Conservation (phyloP, 306 rosid species). For the Arachis stenosperma region DNA sequence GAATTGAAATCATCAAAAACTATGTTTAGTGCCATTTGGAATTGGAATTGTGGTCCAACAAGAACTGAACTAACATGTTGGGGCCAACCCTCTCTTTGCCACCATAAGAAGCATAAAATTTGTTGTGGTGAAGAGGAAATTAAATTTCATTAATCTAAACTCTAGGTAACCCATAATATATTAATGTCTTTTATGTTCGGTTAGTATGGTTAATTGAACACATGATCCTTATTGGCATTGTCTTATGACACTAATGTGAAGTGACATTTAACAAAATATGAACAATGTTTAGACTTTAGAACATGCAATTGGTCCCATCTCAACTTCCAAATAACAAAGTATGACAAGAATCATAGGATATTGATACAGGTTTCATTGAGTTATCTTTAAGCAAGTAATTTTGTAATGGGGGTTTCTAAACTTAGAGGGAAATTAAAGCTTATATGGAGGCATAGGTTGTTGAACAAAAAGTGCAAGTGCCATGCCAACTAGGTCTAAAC, state of each 20-base stretch:
- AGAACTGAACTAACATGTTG: slow-evolving; percentile 20
- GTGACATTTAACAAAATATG: slow-evolving; percentile 31
- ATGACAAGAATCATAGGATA: not conserved
- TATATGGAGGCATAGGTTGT: slow-evolving; percentile 30
- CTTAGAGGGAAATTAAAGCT: slow-evolving; percentile 19
- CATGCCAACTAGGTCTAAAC: slow-evolving; percentile 30
- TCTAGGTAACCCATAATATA: slow-evolving; percentile 3
- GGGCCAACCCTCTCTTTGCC: slow-evolving; percentile 17
- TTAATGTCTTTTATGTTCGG: slow-evolving; percentile 21
- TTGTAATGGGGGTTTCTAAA: slow-evolving; percentile 28
- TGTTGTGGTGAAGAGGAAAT: slow-evolving; percentile 1
- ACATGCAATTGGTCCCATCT: slow-evolving; percentile 47
- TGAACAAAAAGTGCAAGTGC: slow-evolving; percentile 40
- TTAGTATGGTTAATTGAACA: slow-evolving; percentile 35
- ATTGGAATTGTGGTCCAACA: slow-evolving; percentile 34
- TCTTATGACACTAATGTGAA: slow-evolving; percentile 30
- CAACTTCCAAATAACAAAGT: slow-evolving; percentile 28
- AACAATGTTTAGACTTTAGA: slow-evolving; percentile 25
- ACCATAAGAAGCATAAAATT: slow-evolving; percentile 37
- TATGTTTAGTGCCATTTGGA: slow-evolving; percentile 27
- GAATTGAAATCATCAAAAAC: slow-evolving; percentile 28
- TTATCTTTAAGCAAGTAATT: slow-evolving; percentile 42
- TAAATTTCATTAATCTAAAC: slow-evolving; percentile 16
- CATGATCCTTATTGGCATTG: slow-evolving; percentile 44
- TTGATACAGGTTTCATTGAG: slow-evolving; percentile 28